Evolutionary conservation across 768 basidiomycete genomes (phyloP), one percentile per base, ranked within the genome.

Genomic region (Panellus pusillus): DNA sequence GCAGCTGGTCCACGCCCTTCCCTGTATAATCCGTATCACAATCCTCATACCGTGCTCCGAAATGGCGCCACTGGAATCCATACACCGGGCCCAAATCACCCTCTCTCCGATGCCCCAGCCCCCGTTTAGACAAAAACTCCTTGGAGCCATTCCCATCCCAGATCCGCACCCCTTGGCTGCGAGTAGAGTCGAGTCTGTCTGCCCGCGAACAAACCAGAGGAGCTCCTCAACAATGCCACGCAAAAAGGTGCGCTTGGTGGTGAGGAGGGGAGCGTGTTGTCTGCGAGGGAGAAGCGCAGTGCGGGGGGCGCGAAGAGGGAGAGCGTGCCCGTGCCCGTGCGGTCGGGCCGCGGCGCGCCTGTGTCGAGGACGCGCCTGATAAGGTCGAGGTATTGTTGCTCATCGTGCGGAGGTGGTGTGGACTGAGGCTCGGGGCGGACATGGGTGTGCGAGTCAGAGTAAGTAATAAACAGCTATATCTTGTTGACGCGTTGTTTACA

Each of bases 21-120:
- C 90, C 90, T 0, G 77, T 71, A 65, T 97, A 97, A 62, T 89
- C 83, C 18, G 74, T 70, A 27, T 91, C 89, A 60, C 86, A 87
- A 61, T 89, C 83, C 2, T 68, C 72, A 61, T 96, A 96, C 54
- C 81, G 72, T 4, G 93, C 93, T 1, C 94, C 95, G 70, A 95
- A 97, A 69, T 95, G 92, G 50, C 94, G 78, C 94, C 94, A 98
- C 63, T 95, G 93, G 66, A 97, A 97, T 0, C 95, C 95, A 66
- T 99, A 99, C 0, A 99, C 93, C 0, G 96, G 96, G 0, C 97
- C 97, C 4, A 99, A 72, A 67, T 99, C 97, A 5, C 96, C 96
- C 66, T 92, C 89, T 6, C 89, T 74, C 28, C 93, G 76, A 66
- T 95, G 87, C 0, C 79, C 79, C n/a, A 98, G 70, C 3, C 97